Evolutionary conservation across 805 yeast genomes (phyloP).

Genomic region (Sungouiella thailandica): DNA sequence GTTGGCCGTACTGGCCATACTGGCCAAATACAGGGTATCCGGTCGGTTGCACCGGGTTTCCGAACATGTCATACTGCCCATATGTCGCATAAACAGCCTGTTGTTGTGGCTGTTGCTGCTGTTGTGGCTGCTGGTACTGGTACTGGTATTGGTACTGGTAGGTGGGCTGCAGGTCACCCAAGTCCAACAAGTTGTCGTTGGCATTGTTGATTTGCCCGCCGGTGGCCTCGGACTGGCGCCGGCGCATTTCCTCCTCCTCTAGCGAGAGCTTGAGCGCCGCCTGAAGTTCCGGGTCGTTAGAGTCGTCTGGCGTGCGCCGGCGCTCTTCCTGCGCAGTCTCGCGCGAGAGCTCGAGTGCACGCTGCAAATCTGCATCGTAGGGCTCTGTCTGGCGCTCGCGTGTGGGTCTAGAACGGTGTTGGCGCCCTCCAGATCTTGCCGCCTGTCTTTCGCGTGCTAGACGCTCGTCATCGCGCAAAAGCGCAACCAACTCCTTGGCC

Average conservation of each 20-base stretch:
- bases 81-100: slow-evolving; percentile 18
- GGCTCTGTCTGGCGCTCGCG: slow-evolving; percentile 25
- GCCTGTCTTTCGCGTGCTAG: slow-evolving; percentile 61
- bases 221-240: too few species aligned
- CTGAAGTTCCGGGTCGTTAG: slow-evolving; percentile 56
- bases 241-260: slow-evolving; percentile 73
- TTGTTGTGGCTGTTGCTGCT: slow-evolving; percentile 14
- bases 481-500: slow-evolving; percentile 81
- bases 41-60: slow-evolving; percentile 55
- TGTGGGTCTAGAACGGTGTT: slow-evolving; percentile 1
- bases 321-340: slow-evolving; percentile 83
- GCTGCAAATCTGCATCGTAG: slow-evolving; percentile 70
- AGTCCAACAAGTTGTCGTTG: slow-evolving; percentile 47
- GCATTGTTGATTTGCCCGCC: slow-evolving; percentile 32
- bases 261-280: slow-evolving; percentile 66
- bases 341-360: slow-evolving; percentile 76
- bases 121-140: slow-evolving; percentile 22
- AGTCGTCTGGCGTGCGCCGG: slow-evolving; percentile 41
- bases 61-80: slow-evolving; percentile 56
- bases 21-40: slow-evolving; percentile 47
- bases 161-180: slow-evolving; percentile 35
- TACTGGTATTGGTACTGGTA: slow-evolving; percentile 7
- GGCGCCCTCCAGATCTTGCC: slow-evolving; percentile 16
- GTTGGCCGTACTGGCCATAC: slow-evolving; percentile 29
- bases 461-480: slow-evolving; percentile 78